Base-by-base conservation (phyloP, 2,329 filamentous ascomycete genomes). In the Golovinomyces cichoracearum region DNA sequence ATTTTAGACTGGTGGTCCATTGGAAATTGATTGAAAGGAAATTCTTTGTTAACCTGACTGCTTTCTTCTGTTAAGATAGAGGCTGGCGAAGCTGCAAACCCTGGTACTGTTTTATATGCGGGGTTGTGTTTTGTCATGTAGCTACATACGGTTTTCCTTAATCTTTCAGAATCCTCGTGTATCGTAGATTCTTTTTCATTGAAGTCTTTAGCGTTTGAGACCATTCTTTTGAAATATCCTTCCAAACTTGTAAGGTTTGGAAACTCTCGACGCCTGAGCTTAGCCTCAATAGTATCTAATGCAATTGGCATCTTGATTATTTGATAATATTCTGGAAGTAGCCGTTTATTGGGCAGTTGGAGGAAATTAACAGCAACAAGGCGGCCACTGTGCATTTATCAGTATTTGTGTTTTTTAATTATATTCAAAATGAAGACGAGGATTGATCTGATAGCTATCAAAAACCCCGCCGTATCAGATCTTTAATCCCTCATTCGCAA, bases 91-190 rank as follows among this genome's bases (percentile, higher is more conserved):
- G 81, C 79, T 51, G 73, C 70, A 58, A 92, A 90, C 44, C 66
- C 66, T 22, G 71, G 69, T 67, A 53, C 73, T 19, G 50, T 65
- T 53, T 75, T 73, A 62, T 93, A 93, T 15, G 82, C 83, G 13
- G 85, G 84, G 57, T 93, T 93, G 56, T 79, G 72, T 61, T 81
- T 81, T 49, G 78, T 79, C 84, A 93, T 93, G 62, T 77, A 84
- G 58, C 86, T 88, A 61, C 81, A 86, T 37, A 88, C 70, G 2
- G 83, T 78, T 64, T 93, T 93, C 44, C 85, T 73, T 42, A 93
- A 73, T 45, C 83, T 76, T 63, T 93, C 85, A 7, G 85, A 83
- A 65, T 93, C 84, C 40, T 84, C 79, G 59, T 80, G 88, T 33
- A 80, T 70, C 50, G 75, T 66, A 0, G 82, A 83, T 40, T 71